Evolutionary conservation across 306 rosid genomes (phyloP), one percentile per base, ranked within the genome.

Genomic region (Rosa multiflora): DNA sequence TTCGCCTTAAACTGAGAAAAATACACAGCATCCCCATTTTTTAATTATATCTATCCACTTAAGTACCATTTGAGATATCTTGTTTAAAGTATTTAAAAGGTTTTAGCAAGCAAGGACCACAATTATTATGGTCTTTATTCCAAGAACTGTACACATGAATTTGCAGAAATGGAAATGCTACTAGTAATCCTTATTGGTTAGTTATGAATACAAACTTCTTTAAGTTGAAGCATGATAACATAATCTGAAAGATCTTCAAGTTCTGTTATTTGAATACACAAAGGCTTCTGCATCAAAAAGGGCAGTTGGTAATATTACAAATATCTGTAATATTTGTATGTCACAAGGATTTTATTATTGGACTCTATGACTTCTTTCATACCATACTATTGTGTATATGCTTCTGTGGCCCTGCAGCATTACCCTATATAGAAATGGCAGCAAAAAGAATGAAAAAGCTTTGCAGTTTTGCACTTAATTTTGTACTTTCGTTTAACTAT

Each of bases 311-410:
- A 46, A 47, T 18, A 17, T 17, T 51, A 32, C 64, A 18, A 44
- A 10, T 0, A 8, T 55, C 17, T 73, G 78, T 59, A 20, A 4
- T 21, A 74, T 39, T 40, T 74, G 53, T 39, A 12, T 56, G 18
- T 40, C 49, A 1, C 4, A 42, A 74, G 51, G 67, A 74, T 74
- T 73, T 74, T 39, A n/a, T 74, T 56, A n/a, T 43, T 40, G 6
- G 20, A 39, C 77, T 51, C 32, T 72, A 2, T 17, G 18, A 52
- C 64, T 37, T 51, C 68, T 13, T 26, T 71, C 75, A 47, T 29
- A 71, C 55, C 35, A 32, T 49, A 9, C 6, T 51, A 17, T 1
- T 49, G n/a, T 51, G 17, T 17, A 49, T 51, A 12, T 51, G 63
- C 44, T 51, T 72, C 10, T 9, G 62, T 72, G 5, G 46, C 46